Evolutionary conservation across 495 filamentous ascomycete species (phyloP), one percentile per base, ranked within the genome.

Genomic region (Penicillium cosmopolitanum): DNA sequence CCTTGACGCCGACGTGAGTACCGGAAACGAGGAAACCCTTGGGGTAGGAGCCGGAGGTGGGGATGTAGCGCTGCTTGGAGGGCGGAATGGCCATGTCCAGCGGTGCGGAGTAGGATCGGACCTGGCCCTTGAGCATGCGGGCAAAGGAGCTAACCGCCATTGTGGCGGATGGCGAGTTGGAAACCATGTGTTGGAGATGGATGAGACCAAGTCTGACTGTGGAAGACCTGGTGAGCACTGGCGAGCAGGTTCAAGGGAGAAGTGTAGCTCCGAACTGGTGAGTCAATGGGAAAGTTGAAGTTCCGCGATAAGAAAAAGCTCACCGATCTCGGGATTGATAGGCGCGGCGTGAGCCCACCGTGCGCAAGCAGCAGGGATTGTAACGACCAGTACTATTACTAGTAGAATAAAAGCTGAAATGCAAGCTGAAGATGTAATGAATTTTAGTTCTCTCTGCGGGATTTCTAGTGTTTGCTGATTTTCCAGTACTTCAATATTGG

Each of bases 1-100:
- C 85, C 78, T 99, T 99, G 42, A 99, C 92, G 57, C 95, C 95
- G 34, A 96, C 93, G 63, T 97, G 87, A 15, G 90, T 91, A 38
- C 90, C 91, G 1, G 91, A 92, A 15, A 91, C 92, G 28, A 83
- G 77, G 80, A 98, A 99, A 36, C 94, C 95, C 74, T 90, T 84
- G 5, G 95, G 95, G 61, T 97, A 97, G 28, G 85, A 89, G 50
- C 93, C 94, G 25, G 78, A 84, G 6, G 85, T 89, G 21, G 95
- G 94, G 25, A 98, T 89, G 78, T 94, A 96, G 74, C 92, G 94
- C 73, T 88, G 85, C 77, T 91, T 92, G 54, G 87, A 78, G 35
- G 79, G 80, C n/a, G 89, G 89, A 51, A 91, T 86, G 50, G 82
- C 78, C 67, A 80, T 80, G 62, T 83, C 79, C 56, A 82, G 65